Evolutionary conservation across 2,329 filamentous ascomycete genomes (phyloP), one percentile per base, ranked within the genome.

Genomic region (Penicillium sp.): DNA sequence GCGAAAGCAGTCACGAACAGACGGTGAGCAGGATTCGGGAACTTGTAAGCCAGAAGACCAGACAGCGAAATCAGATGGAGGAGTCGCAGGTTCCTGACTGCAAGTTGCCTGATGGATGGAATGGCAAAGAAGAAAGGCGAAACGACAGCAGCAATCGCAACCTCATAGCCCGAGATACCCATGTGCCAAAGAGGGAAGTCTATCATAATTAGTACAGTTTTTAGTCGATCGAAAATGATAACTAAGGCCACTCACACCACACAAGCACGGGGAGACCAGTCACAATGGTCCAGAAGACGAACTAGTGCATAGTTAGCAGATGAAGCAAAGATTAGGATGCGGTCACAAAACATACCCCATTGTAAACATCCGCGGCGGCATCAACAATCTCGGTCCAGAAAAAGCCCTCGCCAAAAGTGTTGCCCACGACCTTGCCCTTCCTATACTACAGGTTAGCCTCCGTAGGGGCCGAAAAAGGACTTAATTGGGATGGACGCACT

Each of bases 161-260:
- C 90, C 79, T 99, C 95, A 74, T 95, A 99, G 65, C 95, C 95
- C 4, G 94, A 98, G 63, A 99, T 96, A 30, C 95, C 95, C 95
- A 99, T 99, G 76, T 97, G 88, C 95, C 95, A 99, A 12, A 99
- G 86, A 15, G 95, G 95, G 76, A 99, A 99, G 78, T 96, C 90
- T 92, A 65, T 33, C 30, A 49, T 15, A 8, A 57, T 75, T 57
- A 76, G 73, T 56, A 35, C 13, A 24, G 17, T 15, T 17, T 26
- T 9, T 2, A 22, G 8, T 6, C n/a, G 15, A 13, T 9, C 13
- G 22, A 38, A 28, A 7, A 19, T 6, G 15, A n/a, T 19, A 15
- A 30, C 22, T 30, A 17, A 22, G 8, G 40, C 26, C 33, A 86
- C 90, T 85, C 87, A 92, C 90, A 99, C 95, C 95, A 99, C 49